Evolutionary conservation across 1,284 basidiomycete species (phyloP).

Genomic region (Schizophyllum amplum): DNA sequence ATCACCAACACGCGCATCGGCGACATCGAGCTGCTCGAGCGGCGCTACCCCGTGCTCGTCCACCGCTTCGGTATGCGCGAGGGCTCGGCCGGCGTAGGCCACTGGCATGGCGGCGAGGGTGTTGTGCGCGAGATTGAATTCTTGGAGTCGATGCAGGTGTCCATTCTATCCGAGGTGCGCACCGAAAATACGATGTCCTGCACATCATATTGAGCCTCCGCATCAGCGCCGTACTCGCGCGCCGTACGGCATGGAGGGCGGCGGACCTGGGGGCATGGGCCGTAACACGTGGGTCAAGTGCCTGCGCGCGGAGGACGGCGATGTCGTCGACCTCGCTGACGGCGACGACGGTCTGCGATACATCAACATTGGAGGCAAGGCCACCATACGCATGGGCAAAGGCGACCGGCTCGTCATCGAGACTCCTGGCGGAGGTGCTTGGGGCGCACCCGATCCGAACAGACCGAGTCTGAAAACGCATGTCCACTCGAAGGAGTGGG

Average conservation of each 20-base stretch:
- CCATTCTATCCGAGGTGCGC: conserved; percentile 84
- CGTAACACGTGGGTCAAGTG: conserved; percentile 89
- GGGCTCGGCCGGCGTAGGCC: conserved; percentile 73
- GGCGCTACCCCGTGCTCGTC: conserved; percentile 83
- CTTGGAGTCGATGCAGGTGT: conserved; percentile 78
- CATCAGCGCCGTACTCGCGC: conserved; percentile 80
- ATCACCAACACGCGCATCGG: conserved; percentile 73
- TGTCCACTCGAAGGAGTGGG: conserved; percentile 42
- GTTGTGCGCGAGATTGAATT: conserved; percentile 87
- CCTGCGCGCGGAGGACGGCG: conserved; percentile 62
- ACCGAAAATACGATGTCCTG: too few species aligned
- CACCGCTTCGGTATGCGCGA: conserved; percentile 76
- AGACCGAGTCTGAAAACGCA: conserved; percentile 23
- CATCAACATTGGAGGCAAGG: conserved; percentile 91
- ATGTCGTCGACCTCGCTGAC: conserved; percentile 40
- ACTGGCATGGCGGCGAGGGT: conserved; percentile 82
- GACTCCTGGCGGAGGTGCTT: conserved; percentile 92
- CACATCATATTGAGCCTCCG: too few species aligned
- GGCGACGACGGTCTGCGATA: conserved; percentile 35
- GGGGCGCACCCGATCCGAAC: conserved; percentile 48
- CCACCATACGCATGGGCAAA: conserved; percentile 80
- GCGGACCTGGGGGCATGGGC: conserved; percentile 68
- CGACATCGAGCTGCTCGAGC: conserved; percentile 89
- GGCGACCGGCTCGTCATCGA: conserved; percentile 77
- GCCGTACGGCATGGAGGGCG: conserved; percentile 89